Percentiles rank a stretch among this genome's conserved stretches.
phyloP scores from a whole-genome alignment of 176 grass and related monocot species.

The Eleusine indica region DNA sequence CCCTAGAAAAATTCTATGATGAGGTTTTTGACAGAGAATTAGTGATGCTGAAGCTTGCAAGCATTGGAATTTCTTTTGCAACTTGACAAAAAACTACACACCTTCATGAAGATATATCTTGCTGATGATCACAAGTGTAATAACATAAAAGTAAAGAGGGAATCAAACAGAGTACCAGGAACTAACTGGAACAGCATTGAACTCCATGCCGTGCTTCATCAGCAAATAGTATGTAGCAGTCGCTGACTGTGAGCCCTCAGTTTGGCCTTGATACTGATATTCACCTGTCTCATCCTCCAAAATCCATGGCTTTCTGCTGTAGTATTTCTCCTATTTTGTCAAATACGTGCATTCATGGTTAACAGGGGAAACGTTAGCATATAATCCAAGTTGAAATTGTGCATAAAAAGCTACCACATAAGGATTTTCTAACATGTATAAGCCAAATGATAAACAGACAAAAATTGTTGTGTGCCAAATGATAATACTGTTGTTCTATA shows the following conservation, averaged over 20 bases:
- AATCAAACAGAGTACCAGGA: conserved; percentile 69
- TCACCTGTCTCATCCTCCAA: conserved; percentile 82
- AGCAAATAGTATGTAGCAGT: conserved; percentile 78
- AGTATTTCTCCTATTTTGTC: conserved; percentile 62
- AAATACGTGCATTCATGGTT: conserved; percentile 32
- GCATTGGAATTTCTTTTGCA: background rate
- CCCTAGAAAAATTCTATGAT: background rate
- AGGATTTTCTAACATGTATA: conserved; percentile 9
- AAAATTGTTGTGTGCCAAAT: background rate
- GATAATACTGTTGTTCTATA: background rate
- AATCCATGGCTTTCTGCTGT: conserved; percentile 77
- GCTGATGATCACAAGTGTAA: conserved; percentile 14
- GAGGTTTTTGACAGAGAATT: background rate
- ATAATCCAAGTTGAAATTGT: background rate
- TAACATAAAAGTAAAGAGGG: conserved; percentile 12
- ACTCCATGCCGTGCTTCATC: conserved; percentile 58
- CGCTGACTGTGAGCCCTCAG: conserved; percentile 62
- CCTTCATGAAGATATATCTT: background rate
- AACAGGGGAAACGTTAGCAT: background rate
- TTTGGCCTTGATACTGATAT: conserved; percentile 72
- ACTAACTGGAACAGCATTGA: conserved; percentile 68
- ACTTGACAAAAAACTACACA: background rate
- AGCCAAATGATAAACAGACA: conserved; percentile 1
- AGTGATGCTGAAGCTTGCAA: background rate
- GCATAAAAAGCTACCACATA: conserved; percentile 26